Base-by-base conservation (phyloP, 768 basidiomycete species). In the Chalciporus pseudorubinellus region DNA sequence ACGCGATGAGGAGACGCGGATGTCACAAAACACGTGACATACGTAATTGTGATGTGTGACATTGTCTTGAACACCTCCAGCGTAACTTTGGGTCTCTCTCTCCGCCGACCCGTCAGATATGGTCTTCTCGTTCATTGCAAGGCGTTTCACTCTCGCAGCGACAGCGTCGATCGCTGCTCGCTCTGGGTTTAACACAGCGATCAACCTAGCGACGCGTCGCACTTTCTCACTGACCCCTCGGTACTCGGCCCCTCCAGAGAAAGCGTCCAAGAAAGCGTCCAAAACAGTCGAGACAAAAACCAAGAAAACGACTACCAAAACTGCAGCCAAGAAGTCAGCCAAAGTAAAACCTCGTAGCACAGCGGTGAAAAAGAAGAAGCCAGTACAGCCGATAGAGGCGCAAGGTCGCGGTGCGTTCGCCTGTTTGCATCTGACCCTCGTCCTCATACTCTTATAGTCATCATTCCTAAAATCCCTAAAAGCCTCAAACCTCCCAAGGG, bases 401-500 rank as follows among this genome's bases (percentile, higher is more conserved):
- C 6, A 26, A 9, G 7, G 26, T 26, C 26, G 26, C 26, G 26
- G 26, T 26, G 26, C 26, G 26, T 26, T 26, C 26, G 1, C 26
- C 5, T 26, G 26, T 26, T 26, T 26, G 26, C 26, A 26, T 26
- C 26, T 26, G 26, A n/a, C n/a, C n/a, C 26, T 26, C 26, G 26
- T 26, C 6, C 9, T 26, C 26, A 26, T 26, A 26, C 7, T 9
- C 26, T 26, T 26, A 9, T 7, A 26, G 26, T 26, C 26, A 26
- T 26, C 39, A 52, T 60, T 14, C 53, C 53, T 36, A 45, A 45
- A 39, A 14, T 60, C 13, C 53, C 53, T 36, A 45, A 45, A 39
- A 14, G 43, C 1, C 55, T 59, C 53, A 59, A 47, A 21, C 69
- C 64, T 18, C 71, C 71, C 8, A 66, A 62, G 36, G 59, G 56